Percentiles rank a stretch among this genome's conserved stretches.
Evolutionary conservation across 176 grass and related monocot genomes (phyloP).

Genomic region (Oryza longistaminata): DNA sequence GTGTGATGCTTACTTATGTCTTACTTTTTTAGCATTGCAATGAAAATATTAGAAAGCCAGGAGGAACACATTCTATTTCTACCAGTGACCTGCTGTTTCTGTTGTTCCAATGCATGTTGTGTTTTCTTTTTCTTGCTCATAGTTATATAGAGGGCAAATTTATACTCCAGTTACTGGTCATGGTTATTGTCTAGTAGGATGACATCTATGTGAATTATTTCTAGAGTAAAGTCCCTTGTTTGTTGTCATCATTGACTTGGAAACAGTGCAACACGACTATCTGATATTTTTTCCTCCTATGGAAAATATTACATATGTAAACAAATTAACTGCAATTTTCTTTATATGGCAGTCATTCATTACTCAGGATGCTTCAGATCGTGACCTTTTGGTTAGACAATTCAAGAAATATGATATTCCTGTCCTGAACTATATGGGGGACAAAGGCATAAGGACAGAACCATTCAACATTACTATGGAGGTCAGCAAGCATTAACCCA

Average conservation of each 20-base stretch:
- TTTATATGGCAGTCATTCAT: conserved; percentile 78
- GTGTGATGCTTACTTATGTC: not conserved
- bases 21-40: not conserved
- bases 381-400: conserved; percentile 60
- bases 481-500: conserved; percentile 37
- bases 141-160: conserved; percentile 23
- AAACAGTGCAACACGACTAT: not conserved
- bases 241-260: not conserved
- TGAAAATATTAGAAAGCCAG: no score
- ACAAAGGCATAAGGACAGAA: conserved; percentile 18
- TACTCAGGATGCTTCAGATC: conserved; percentile 78
- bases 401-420: conserved; percentile 57
- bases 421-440: conserved; percentile 60
- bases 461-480: conserved; percentile 61
- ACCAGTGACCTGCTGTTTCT: not conserved
- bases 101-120: not conserved
- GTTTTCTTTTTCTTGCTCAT: not conserved
- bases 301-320: conserved; percentile 1
- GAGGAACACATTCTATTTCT: not conserved
- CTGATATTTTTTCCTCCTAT: not conserved
- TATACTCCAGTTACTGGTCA: conserved; percentile 20
- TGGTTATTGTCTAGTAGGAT: conserved; percentile 8
- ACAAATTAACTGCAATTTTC: conserved; percentile 21
- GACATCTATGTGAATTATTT: not conserved
- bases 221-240: not conserved